phyloP scores from a whole-genome alignment of 2,329 filamentous ascomycete species.

The Cytospora piceae region DNA sequence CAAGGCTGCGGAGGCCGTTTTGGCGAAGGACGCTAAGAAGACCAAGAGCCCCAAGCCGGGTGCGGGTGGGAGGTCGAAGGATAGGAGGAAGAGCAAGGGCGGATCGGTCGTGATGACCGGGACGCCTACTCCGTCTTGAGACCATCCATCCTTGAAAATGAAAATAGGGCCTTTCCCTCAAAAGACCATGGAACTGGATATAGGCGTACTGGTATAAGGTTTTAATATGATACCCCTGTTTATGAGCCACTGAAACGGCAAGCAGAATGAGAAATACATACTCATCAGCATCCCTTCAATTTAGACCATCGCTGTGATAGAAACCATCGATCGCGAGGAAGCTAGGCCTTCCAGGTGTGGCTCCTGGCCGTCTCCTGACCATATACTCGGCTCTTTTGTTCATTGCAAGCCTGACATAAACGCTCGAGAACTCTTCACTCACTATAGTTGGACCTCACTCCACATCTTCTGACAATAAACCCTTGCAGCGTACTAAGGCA shows the following conservation, averaged over 20 bases:
- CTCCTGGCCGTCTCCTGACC: too few species aligned
- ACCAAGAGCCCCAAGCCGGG: slow-evolving; percentile 49
- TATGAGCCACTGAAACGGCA: slow-evolving; percentile 5
- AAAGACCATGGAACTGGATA: neutral
- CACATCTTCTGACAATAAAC: too few species aligned
- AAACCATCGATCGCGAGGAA: neutral
- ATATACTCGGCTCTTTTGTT: too few species aligned
- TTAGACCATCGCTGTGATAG: neutral
- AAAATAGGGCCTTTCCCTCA: neutral
- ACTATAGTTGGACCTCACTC: too few species aligned
- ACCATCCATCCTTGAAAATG: neutral
- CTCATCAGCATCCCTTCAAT: neutral
- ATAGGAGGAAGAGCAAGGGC: slow-evolving; percentile 52
- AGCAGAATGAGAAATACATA: slow-evolving; percentile 4
- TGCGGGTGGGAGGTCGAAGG: slow-evolving; percentile 46
- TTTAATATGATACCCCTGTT: slow-evolving; percentile 20
- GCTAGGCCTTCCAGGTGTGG: too few species aligned
- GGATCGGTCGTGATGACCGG: slow-evolving; percentile 27
- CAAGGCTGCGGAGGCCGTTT: slow-evolving; percentile 48
- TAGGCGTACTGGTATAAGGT: slow-evolving; percentile 12
- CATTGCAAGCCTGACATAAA: too few species aligned
- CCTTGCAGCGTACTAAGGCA: too few species aligned
- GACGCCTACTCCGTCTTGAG: slow-evolving; percentile 37
- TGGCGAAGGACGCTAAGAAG: slow-evolving; percentile 48
- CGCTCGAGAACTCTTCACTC: too few species aligned